Percentiles rank a stretch among this genome's conserved stretches.
Conservation (phyloP, 306 rosid species). For the Vachellia pachyceras region DNA sequence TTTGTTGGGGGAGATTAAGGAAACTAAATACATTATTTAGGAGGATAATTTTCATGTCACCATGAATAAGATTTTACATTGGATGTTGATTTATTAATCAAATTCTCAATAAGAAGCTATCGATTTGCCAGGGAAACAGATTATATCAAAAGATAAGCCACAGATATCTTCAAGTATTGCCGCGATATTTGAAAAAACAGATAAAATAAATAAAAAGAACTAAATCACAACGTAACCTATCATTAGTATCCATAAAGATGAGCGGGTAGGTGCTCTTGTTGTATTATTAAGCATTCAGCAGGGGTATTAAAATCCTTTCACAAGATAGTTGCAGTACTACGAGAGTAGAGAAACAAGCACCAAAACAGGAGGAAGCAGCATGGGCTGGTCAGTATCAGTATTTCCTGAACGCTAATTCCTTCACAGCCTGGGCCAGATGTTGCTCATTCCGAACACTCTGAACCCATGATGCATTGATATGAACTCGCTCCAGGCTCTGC, state of each 20-base stretch:
- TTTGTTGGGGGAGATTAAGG: too few relatives aligned
- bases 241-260: neutral
- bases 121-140: neutral
- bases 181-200: neutral
- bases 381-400: conserved; percentile 23
- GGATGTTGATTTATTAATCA: too few relatives aligned
- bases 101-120: neutral
- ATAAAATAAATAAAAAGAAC: neutral
- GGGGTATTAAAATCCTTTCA: neutral
- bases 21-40: neutral
- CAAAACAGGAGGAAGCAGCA: conserved; percentile 6
- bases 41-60: too few relatives aligned
- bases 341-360: conserved; percentile 5
- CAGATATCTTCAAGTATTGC: conserved; percentile 1
- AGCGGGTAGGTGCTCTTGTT: neutral
- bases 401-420: conserved; percentile 56
- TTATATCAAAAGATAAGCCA: neutral
- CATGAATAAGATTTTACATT: too few relatives aligned
- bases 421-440: conserved; percentile 52
- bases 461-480: conserved; percentile 82
- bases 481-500: conserved; percentile 88
- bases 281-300: conserved; percentile 18
- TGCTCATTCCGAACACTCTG: conserved; percentile 60
- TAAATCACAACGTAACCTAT: neutral
- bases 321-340: neutral